These are phyloP conservation scores for Paraleonurus japonicus DNA, from an alignment of 257 asterid genomes.

Conservation along the genomic window DNA sequence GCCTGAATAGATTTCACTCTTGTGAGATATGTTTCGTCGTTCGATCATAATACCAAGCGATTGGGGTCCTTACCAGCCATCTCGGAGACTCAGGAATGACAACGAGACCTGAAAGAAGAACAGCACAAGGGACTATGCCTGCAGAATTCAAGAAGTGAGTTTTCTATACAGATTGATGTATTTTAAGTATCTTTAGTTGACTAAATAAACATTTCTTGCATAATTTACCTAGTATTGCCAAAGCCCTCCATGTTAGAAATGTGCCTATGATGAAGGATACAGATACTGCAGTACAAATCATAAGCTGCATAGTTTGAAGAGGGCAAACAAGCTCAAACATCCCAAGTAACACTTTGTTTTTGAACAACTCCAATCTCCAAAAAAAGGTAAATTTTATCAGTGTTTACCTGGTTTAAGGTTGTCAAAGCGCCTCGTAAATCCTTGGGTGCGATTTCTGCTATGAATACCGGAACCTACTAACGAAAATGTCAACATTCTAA, in stretches of 20 bases:
- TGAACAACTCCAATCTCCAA: background rate
- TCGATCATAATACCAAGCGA: background rate
- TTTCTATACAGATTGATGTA: background rate
- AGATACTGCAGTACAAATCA: slow-evolving; percentile 79
- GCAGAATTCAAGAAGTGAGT: slow-evolving; percentile 34
- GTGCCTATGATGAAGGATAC: slow-evolving; percentile 92
- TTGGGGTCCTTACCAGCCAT: slow-evolving; percentile 67
- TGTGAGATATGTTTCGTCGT: background rate
- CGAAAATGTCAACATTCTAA: background rate
- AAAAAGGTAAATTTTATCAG: background rate
- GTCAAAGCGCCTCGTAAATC: slow-evolving; percentile 86
- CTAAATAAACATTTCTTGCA: background rate
- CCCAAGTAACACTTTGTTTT: background rate
- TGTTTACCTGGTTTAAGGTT: slow-evolving; percentile 72
- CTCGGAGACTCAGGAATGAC: slow-evolving; percentile 91
- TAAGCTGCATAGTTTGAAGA: slow-evolving; percentile 52
- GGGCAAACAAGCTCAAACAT: background rate
- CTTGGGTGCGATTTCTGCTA: slow-evolving; percentile 89
- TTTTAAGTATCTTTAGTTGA: background rate
- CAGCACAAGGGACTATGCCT: slow-evolving; percentile 76
- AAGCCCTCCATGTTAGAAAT: slow-evolving; percentile 64
- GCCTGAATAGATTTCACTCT: slow-evolving; percentile 45
- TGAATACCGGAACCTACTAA: slow-evolving; percentile 79
- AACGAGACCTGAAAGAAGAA: slow-evolving; percentile 64
- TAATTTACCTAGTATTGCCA: slow-evolving; percentile 68